A percentile compares a stretch with the other conserved stretches of the same genome.
Conservation (phyloP, 164 flowering plant genomes). For the Euptelea pleiosperma region DNA sequence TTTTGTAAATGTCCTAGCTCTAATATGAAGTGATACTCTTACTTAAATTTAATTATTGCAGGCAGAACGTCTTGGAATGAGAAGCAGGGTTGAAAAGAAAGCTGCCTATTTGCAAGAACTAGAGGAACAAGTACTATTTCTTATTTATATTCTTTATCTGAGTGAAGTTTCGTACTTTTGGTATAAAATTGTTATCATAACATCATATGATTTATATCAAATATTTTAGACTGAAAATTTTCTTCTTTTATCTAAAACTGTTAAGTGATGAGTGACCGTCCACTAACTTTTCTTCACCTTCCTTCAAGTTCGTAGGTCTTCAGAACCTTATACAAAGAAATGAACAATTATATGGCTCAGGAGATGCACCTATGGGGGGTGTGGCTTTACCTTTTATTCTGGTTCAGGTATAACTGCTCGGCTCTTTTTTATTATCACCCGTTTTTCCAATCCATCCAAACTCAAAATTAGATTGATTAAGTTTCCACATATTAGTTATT, state of each 20-base stretch:
- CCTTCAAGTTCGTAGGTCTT: constrained; percentile 63
- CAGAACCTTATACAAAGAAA: constrained; percentile 80
- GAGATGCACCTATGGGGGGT: constrained; percentile 79
- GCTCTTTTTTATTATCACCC: not conserved
- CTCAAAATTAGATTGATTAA: too few relatives aligned
- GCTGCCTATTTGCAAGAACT: constrained; percentile 86
- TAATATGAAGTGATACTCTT: constrained; percentile 9
- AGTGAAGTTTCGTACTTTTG: constrained; percentile 3
- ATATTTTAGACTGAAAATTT: not conserved
- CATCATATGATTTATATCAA: not conserved
- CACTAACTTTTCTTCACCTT: constrained; percentile 16
- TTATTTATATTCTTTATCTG: constrained; percentile 8
- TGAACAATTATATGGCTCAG: constrained; percentile 73
- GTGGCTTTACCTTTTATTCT: constrained; percentile 93
- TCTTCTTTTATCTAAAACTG: not conserved
- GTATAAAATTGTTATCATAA: not conserved
- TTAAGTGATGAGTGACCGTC: constrained; percentile 2
- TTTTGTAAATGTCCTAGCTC: constrained; percentile 5
- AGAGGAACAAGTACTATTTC: constrained; percentile 75
- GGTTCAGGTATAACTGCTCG: constrained; percentile 63
- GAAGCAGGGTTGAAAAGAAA: constrained; percentile 79
- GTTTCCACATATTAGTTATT: too few relatives aligned
- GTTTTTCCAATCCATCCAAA: too few relatives aligned
- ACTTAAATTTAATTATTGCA: constrained; percentile 28
- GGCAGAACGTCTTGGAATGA: constrained; percentile 65